Percentiles rank a stretch among this genome's conserved stretches.
These are phyloP conservation scores for Craterostigma plantagineum DNA, from an alignment of 257 asterid species.

Conservation along the genomic window DNA sequence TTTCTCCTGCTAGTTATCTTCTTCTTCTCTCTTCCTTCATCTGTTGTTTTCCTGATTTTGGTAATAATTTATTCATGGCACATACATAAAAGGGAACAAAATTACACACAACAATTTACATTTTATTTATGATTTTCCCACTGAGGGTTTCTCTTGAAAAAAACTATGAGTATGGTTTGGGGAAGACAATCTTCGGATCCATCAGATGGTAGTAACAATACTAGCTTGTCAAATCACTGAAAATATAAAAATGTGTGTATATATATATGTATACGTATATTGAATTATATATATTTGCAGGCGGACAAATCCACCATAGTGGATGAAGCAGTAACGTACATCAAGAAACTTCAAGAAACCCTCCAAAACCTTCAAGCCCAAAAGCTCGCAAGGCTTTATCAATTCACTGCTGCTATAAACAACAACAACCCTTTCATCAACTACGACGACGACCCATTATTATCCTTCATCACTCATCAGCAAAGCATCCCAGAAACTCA, in stretches of 20 bases:
- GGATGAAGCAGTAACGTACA: constrained; percentile 44
- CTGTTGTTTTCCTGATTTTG: too few species aligned
- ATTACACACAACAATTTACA: too few species aligned
- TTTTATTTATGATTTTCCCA: too few species aligned
- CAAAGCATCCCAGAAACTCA: constrained; percentile 6
- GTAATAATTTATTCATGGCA: too few species aligned
- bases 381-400: constrained; percentile 26
- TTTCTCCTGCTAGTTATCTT: too few species aligned
- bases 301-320: constrained; percentile 63
- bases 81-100: too few species aligned
- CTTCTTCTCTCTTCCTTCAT: too few species aligned
- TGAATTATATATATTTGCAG: constrained; percentile 14
- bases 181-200: too few species aligned
- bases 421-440: constrained; percentile 5
- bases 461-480: constrained; percentile 1
- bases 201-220: not conserved
- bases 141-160: too few species aligned
- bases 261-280: not conserved
- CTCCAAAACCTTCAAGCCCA: constrained; percentile 23
- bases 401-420: not conserved
- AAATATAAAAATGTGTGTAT: not conserved
- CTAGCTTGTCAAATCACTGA: not conserved
- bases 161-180: too few species aligned
- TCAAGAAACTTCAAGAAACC: constrained; percentile 21
- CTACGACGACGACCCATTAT: constrained; percentile 5